Evolutionary conservation across 2,329 filamentous ascomycete species (phyloP).

Genomic region (Cladosporium oxysporum): DNA sequence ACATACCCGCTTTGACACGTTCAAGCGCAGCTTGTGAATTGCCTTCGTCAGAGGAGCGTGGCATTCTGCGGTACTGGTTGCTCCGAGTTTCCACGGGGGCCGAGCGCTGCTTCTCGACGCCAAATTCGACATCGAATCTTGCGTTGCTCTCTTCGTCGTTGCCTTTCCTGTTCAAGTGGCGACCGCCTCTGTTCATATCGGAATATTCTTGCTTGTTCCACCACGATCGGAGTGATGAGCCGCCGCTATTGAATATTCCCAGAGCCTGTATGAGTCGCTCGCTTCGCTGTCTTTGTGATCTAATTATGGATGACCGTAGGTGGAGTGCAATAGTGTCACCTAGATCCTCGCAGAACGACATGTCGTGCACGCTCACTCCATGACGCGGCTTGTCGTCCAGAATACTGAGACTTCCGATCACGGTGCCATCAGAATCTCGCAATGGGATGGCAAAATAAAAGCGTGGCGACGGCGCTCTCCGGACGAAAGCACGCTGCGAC

Average conservation of each 20-base stretch:
- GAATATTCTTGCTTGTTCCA: conserved; percentile 31
- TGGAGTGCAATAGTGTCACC: conserved; percentile 61
- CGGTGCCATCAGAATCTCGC: conserved; percentile 55
- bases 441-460: conserved; percentile 63
- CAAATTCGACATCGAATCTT: conserved; percentile 27
- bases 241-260: conserved; percentile 46
- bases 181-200: conserved; percentile 1
- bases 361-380: conserved; percentile 52
- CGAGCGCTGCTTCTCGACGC: conserved; percentile 1
- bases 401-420: conserved; percentile 62
- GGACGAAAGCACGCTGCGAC: conserved; percentile 21
- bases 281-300: conserved; percentile 53
- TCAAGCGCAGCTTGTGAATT: not conserved
- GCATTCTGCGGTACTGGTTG: not conserved
- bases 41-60: conserved; percentile 1
- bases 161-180: not conserved
- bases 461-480: conserved; percentile 22
- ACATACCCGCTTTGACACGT: not conserved
- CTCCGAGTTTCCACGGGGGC: not conserved
- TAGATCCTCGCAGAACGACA: conserved; percentile 60
- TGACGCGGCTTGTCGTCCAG: conserved; percentile 59
- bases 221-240: conserved; percentile 31
- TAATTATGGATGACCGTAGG: conserved; percentile 56
- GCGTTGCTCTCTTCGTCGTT: not conserved
- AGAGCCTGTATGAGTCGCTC: conserved; percentile 58